phyloP scores from a whole-genome alignment of 2,329 filamentous ascomycete genomes.

The Orbilia oligospora region DNA sequence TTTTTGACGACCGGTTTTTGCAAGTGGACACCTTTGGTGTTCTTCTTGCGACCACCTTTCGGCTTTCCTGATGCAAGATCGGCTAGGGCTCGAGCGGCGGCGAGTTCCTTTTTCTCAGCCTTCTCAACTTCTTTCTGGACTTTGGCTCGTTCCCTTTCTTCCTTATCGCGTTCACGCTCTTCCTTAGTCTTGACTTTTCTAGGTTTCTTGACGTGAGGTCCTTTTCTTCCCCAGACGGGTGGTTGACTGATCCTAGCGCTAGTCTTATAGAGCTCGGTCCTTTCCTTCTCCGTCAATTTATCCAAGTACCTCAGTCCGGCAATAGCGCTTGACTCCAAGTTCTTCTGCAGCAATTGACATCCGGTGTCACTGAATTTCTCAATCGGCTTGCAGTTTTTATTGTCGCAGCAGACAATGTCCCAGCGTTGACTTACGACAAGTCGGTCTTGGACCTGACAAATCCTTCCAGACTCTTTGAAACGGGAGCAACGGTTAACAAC shows the following conservation, averaged over 20 bases:
- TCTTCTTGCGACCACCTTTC: slow-evolving; percentile 10
- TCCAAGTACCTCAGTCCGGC: slow-evolving; percentile 4
- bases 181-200: slow-evolving; percentile 50
- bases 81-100: not conserved
- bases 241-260: slow-evolving; percentile 48
- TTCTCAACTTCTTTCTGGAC: slow-evolving; percentile 16
- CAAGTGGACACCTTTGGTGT: not conserved
- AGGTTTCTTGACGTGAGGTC: slow-evolving; percentile 50
- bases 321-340: slow-evolving; percentile 4
- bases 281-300: slow-evolving; percentile 30
- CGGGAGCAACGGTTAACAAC: not conserved
- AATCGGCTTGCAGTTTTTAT: slow-evolving; percentile 3
- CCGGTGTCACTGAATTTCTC: slow-evolving; percentile 21
- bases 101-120: slow-evolving; percentile 10
- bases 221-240: slow-evolving; percentile 56
- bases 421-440: slow-evolving; percentile 30
- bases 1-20: not conserved
- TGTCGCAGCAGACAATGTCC: slow-evolving; percentile 23
- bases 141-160: slow-evolving; percentile 1
- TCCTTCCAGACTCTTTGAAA: not conserved
- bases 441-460: slow-evolving; percentile 27
- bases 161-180: slow-evolving; percentile 28
- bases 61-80: not conserved
- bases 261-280: slow-evolving; percentile 35
- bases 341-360: slow-evolving; percentile 13